Evolutionary conservation across 495 filamentous ascomycete species (phyloP).

Genomic region (Amorphotheca resinae): DNA sequence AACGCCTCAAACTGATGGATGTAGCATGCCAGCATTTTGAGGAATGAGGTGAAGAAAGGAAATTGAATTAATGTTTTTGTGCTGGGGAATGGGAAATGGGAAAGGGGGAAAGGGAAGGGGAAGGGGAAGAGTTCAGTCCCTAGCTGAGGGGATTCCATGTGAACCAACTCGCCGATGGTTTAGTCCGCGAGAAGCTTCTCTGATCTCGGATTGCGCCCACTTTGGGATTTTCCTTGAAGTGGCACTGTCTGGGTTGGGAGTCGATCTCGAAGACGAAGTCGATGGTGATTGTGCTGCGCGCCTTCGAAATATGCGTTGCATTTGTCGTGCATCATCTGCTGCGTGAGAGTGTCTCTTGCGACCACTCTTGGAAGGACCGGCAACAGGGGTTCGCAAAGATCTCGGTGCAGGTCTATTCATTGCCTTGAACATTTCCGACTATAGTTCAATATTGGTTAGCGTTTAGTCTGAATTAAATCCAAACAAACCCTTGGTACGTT

Average conservation of each 20-base stretch:
- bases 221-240: not conserved
- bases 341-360: not conserved
- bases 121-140: not conserved
- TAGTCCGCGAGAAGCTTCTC: not conserved
- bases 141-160: not conserved
- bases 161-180: not conserved
- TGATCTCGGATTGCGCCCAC: not conserved
- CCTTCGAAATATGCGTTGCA: not conserved
- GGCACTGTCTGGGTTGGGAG: not conserved
- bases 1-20: not conserved
- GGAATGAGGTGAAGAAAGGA: not conserved
- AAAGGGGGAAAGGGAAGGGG: not conserved
- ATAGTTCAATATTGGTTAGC: not conserved
- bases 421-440: constrained; percentile 1
- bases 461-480: not conserved
- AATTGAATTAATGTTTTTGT: no score
- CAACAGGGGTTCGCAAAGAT: not conserved
- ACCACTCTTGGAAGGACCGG: not conserved
- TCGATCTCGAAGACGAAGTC: not conserved
- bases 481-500: not conserved
- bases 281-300: not conserved
- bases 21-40: not conserved
- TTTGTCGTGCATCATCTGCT: not conserved
- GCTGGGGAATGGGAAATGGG: no score
- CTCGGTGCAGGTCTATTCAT: not conserved